These are phyloP conservation scores for Cyclotella choctawhatcheeana DNA, from an alignment of 108 stramenopile genomes.

Conservation along the genomic window DNA sequence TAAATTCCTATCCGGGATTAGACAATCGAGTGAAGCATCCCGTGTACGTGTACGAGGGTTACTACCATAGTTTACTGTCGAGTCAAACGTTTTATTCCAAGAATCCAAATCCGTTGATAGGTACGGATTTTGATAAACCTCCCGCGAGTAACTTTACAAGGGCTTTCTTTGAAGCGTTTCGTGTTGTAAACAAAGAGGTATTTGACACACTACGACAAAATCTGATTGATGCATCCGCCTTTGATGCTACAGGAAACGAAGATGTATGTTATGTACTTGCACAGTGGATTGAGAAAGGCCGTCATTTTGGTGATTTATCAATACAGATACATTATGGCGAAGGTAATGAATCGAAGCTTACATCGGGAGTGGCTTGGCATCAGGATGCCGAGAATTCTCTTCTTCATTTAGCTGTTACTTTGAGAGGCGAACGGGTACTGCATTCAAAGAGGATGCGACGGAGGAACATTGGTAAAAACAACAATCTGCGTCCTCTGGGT, in stretches of 20 bases:
- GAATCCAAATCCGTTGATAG: constrained; percentile 38
- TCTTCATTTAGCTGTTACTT: constrained; percentile 37
- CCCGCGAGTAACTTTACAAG: constrained; percentile 27
- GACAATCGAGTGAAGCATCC: constrained; percentile 36
- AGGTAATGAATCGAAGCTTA: constrained; percentile 36
- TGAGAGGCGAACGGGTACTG: constrained; percentile 32
- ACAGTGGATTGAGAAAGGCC: constrained; percentile 29
- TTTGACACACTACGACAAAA: constrained; percentile 22
- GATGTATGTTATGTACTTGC: constrained; percentile 33
- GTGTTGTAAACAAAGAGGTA: constrained; percentile 27
- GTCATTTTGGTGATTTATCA: constrained; percentile 41
- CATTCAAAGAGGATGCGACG: constrained; percentile 25
- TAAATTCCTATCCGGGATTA: constrained; percentile 25
- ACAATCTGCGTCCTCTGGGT: constrained; percentile 9
- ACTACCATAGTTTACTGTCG: constrained; percentile 32
- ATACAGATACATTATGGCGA: constrained; percentile 34
- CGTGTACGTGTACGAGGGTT: constrained; percentile 36
- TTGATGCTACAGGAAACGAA: constrained; percentile 9
- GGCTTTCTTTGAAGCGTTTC: constrained; percentile 35
- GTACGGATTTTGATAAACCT: constrained; percentile 34
- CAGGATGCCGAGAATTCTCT: constrained; percentile 36
- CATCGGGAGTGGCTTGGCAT: constrained; percentile 37
- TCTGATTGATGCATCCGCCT: constrained; percentile 15
- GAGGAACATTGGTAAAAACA: too few species aligned
- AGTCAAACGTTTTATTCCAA: constrained; percentile 23